Evolutionary conservation across 1,139 yeast genomes (phyloP).

Genomic region (Candida glucosophila): DNA sequence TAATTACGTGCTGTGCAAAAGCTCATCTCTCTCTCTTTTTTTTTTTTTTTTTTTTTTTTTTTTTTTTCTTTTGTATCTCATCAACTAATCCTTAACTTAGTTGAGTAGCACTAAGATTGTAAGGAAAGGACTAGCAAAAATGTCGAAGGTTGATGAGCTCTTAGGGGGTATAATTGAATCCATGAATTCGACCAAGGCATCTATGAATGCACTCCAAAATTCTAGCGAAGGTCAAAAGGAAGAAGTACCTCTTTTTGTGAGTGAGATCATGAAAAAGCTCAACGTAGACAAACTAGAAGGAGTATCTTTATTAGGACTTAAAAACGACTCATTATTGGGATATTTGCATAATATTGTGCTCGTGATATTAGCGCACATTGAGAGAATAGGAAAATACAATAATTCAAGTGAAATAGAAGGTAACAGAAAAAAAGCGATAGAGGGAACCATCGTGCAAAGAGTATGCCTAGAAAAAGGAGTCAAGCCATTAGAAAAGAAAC

Average conservation of each 20-base stretch:
- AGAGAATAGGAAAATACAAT: constrained; percentile 21
- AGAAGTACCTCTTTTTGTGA: constrained; percentile 19
- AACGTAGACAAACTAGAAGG: constrained; percentile 38
- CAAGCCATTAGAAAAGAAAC: constrained; percentile 79
- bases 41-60: too few species aligned
- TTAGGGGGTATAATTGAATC: constrained; percentile 27
- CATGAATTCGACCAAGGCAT: constrained; percentile 16
- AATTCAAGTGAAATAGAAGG: constrained; percentile 16
- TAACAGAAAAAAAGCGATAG: constrained; percentile 34
- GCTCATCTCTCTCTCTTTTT: too few species aligned
- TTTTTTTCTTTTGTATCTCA: too few species aligned
- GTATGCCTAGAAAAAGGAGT: constrained; percentile 85
- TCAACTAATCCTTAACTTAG: too few species aligned
- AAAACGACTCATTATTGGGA: constrained; percentile 69
- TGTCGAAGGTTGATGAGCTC: constrained; percentile 32
- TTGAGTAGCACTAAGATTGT: too few species aligned
- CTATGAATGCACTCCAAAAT: constrained; percentile 9
- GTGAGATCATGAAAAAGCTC: constrained; percentile 18
- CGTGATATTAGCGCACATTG: constrained; percentile 45
- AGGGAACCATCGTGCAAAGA: constrained; percentile 59
- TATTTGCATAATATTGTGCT: constrained; percentile 63
- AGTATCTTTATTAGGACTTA: constrained; percentile 66
- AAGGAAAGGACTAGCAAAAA: constrained; percentile 1
- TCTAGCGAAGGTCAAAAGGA: constrained; percentile 4
- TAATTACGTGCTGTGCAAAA: too few species aligned